Evolutionary conservation across 805 yeast genomes (phyloP).

Genomic region (Wickerhamomyces bisporus): DNA sequence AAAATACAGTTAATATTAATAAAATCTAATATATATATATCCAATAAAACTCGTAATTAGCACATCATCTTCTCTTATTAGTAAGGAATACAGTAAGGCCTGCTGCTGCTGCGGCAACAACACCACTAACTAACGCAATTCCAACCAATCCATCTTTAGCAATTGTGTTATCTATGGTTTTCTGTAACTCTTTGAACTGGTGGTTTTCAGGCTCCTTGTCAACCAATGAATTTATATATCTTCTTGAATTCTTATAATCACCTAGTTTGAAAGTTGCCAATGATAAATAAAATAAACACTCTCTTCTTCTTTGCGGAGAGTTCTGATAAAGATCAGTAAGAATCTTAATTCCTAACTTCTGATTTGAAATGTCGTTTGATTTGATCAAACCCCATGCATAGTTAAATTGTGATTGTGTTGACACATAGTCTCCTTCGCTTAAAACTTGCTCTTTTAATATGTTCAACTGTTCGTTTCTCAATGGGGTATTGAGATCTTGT

Average conservation of each 20-base stretch:
- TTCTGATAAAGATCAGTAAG: slow-evolving; percentile 66
- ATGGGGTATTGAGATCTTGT: slow-evolving; percentile 34
- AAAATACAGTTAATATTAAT: background rate
- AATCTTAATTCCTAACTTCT: slow-evolving; percentile 73
- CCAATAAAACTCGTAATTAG: background rate
- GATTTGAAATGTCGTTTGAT: slow-evolving; percentile 55
- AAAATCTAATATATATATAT: background rate
- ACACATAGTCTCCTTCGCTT: slow-evolving; percentile 73
- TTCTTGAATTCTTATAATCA: slow-evolving; percentile 78
- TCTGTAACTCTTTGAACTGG: slow-evolving; percentile 69
- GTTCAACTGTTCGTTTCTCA: slow-evolving; percentile 69
- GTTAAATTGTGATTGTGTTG: slow-evolving; percentile 84
- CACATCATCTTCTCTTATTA: slow-evolving; percentile 24
- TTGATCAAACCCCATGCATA: slow-evolving; percentile 95
- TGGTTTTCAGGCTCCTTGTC: slow-evolving; percentile 78
- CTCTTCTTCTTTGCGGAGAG: slow-evolving; percentile 80
- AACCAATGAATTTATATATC: slow-evolving; percentile 75
- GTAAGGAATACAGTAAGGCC: slow-evolving; percentile 36
- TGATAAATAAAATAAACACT: slow-evolving; percentile 81
- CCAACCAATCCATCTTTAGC: slow-evolving; percentile 88
- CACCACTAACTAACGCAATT: slow-evolving; percentile 80
- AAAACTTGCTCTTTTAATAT: slow-evolving; percentile 73
- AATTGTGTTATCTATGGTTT: slow-evolving; percentile 76
- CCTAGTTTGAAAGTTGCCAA: slow-evolving; percentile 86
- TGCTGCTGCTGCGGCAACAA: slow-evolving; percentile 80